Conservation (phyloP, 2,329 filamentous ascomycete species). For the Peltaster fructicola region DNA sequence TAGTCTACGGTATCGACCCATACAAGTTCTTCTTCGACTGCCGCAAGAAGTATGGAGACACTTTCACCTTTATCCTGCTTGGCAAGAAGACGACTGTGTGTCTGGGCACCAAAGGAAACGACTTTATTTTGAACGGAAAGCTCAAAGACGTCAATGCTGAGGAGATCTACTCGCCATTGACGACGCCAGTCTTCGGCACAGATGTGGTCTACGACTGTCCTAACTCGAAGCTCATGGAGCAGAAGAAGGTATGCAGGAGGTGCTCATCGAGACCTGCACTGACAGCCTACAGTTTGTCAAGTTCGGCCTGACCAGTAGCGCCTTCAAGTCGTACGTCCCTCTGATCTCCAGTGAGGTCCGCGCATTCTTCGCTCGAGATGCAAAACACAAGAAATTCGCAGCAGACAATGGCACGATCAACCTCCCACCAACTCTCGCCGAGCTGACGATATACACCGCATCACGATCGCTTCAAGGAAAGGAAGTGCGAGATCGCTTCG, state of each 20-base stretch:
- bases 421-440: slow-evolving; percentile 58
- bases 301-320: slow-evolving; percentile 56
- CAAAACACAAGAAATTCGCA: slow-evolving; percentile 24
- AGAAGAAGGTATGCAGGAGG: slow-evolving; percentile 60
- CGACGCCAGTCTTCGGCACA: slow-evolving; percentile 55
- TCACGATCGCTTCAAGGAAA: slow-evolving; percentile 72
- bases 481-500: slow-evolving; percentile 64
- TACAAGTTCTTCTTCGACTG: slow-evolving; percentile 64
- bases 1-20: slow-evolving; percentile 90
- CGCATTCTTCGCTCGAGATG: slow-evolving; percentile 50
- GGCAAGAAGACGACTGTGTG: slow-evolving; percentile 82
- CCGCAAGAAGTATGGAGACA: slow-evolving; percentile 70
- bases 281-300: slow-evolving; percentile 51
- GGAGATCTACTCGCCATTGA: slow-evolving; percentile 70
- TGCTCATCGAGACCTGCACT: slow-evolving; percentile 4
- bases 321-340: slow-evolving; percentile 59
- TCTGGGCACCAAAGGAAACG: slow-evolving; percentile 65
- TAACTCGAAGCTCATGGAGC: slow-evolving; percentile 85
- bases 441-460: slow-evolving; percentile 80
- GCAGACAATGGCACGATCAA: slow-evolving; percentile 42
- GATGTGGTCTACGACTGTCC: slow-evolving; percentile 85
- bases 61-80: slow-evolving; percentile 76
- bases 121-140: slow-evolving; percentile 85
- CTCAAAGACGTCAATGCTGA: slow-evolving; percentile 78
- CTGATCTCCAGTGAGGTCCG: slow-evolving; percentile 61